These are phyloP conservation scores for Venturia asperata DNA, from an alignment of 2,329 filamentous ascomycete species.

Conservation along the genomic window DNA sequence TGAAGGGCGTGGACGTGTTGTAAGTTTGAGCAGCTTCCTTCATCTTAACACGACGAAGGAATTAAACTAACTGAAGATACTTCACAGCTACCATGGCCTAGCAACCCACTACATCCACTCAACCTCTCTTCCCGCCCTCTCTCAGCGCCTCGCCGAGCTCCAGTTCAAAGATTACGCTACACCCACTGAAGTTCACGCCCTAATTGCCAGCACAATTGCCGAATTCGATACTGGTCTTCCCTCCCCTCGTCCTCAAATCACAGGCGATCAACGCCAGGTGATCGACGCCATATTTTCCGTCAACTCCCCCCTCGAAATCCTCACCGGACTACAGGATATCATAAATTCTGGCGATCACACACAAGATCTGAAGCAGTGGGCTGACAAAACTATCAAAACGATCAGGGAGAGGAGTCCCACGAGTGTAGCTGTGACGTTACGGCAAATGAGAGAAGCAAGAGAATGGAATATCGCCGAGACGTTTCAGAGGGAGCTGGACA, in stretches of 20 bases:
- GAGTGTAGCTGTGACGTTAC: constrained; percentile 73
- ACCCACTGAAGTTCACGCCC: constrained; percentile 54
- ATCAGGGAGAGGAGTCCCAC: constrained; percentile 77
- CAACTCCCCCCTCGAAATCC: constrained; percentile 56
- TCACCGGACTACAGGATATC: constrained; percentile 53
- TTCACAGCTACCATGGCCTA: constrained; percentile 63
- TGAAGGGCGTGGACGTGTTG: constrained; percentile 78
- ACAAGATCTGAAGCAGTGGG: constrained; percentile 61
- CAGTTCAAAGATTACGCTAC: constrained; percentile 72
- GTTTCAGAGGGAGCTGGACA: constrained; percentile 77
- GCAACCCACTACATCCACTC: constrained; percentile 97
- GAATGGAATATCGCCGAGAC: constrained; percentile 76
- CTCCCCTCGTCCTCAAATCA: constrained; percentile 45
- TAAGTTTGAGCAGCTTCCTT: constrained; percentile 19
- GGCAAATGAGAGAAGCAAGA: constrained; percentile 70
- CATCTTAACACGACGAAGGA: neutral
- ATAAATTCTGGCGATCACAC: constrained; percentile 25
- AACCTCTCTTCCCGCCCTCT: constrained; percentile 70
- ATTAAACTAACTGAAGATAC: neutral
- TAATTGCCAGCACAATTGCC: constrained; percentile 82
- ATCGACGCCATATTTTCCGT: constrained; percentile 61
- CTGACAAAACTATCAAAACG: constrained; percentile 65
- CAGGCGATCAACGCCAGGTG: constrained; percentile 63
- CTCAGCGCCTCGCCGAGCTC: constrained; percentile 80
- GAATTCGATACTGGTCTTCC: constrained; percentile 87